Evolutionary conservation across 1,284 basidiomycete species (phyloP), one percentile per base, ranked within the genome.

Genomic region (Microstroma glucosiphilum): DNA sequence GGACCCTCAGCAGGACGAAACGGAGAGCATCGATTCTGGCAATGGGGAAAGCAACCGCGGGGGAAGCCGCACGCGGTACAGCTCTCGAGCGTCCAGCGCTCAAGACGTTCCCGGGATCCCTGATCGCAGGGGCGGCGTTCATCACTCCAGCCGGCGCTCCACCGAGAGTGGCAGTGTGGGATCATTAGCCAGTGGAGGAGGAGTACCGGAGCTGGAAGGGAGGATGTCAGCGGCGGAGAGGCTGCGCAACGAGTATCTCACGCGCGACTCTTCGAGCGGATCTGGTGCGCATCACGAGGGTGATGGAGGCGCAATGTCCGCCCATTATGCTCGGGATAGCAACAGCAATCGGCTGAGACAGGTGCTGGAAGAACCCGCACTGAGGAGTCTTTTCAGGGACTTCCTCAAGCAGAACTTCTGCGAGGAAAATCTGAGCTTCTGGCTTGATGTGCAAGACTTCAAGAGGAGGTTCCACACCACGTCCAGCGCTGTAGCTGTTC

Each of bases 351-450:
- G 92, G 56, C 83, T 98, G 58, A 87, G 87, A 71, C 91, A 91
- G 79, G 94, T 98, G 68, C 85, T 98, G 25, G 92, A 96, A 70
- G 92, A 97, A 71, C 91, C 93, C 0, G 89, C 89, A 25, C 83
- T 96, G 40, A 87, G 94, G 13, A 86, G 86, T 2, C 82, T 96
- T 51, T 98, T 98, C 85, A 87, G 94, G 63, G 94, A 97, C 68
- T 96, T 94, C 82, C 81, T 98, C 60, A 86, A 91, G 51, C 85
- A 87, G 58, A 96, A 96, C 80, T 96, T 96, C 80, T 97, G 92
- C 82, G 94, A 98, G 79, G 94, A 98, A 84, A 98, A 98, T 78
- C 82, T 98, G 70, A 88, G 88, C 56, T 98, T 96, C 82, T 98
- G 92, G 89, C 80, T 97, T 60, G 96, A 97, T 75, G 94, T 96